Conservation (phyloP, 805 yeast species). For the Candida chauliodis region DNA sequence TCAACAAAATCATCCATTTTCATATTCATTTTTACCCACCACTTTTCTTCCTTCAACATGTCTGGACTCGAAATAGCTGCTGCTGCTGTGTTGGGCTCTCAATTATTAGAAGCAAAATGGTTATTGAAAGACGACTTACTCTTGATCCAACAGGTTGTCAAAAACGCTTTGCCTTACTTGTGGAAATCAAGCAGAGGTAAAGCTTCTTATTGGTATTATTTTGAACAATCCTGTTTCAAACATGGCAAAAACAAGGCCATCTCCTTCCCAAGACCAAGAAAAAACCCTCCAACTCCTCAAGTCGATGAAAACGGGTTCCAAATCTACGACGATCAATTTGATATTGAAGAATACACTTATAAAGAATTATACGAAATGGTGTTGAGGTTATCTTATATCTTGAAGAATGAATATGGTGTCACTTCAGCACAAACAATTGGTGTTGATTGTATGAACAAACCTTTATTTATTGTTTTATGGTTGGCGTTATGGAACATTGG, state of each 20-base stretch:
- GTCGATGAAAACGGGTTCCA: slow-evolving; percentile 32
- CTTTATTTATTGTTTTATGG: slow-evolving; percentile 77
- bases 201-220: slow-evolving; percentile 66
- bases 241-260: slow-evolving; percentile 57
- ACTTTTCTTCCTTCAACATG: slow-evolving; percentile 17
- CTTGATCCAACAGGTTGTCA: slow-evolving; percentile 43
- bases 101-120: slow-evolving; percentile 45
- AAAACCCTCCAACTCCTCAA: slow-evolving; percentile 22
- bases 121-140: slow-evolving; percentile 51
- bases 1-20: background rate
- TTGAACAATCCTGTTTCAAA: slow-evolving; percentile 52
- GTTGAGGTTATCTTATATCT: slow-evolving; percentile 60
- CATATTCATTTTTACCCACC: background rate
- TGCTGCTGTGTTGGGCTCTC: slow-evolving; percentile 43
- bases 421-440: slow-evolving; percentile 67
- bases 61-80: slow-evolving; percentile 36
- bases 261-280: slow-evolving; percentile 52
- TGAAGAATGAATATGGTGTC: slow-evolving; percentile 62
- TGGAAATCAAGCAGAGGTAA: slow-evolving; percentile 32
- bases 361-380: slow-evolving; percentile 63
- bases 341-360: slow-evolving; percentile 64
- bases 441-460: slow-evolving; percentile 76
- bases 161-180: slow-evolving; percentile 40
- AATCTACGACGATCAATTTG: slow-evolving; percentile 53
- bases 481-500: slow-evolving; percentile 88